Conservation (phyloP, 176 grass and related monocot species). For the Cenchrus fungigraminus region DNA sequence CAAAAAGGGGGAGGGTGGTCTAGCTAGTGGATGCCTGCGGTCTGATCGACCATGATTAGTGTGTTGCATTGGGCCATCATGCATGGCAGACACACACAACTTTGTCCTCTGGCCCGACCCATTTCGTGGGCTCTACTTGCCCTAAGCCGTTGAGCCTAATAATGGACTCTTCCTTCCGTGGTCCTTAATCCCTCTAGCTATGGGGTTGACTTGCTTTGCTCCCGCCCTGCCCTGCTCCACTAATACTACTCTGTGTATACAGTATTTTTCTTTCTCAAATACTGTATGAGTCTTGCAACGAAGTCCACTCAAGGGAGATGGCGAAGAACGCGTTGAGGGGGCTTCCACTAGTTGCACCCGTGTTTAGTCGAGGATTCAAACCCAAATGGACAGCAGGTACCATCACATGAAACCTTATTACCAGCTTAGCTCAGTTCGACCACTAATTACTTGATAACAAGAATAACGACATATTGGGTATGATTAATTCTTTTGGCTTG, state of each 20-base stretch:
- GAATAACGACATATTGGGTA: neutral
- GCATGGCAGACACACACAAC: neutral
- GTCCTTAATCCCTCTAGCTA: neutral
- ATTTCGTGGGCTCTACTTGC: neutral
- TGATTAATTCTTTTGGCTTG: neutral
- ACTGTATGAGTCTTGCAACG: too few relatives aligned
- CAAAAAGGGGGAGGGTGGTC: neutral
- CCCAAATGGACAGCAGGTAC: too few relatives aligned
- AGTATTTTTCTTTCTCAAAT: too few relatives aligned
- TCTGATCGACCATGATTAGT: constrained; percentile 32
- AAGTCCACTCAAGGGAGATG: too few relatives aligned
- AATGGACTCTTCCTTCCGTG: constrained; percentile 39
- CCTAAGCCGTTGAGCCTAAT: constrained; percentile 39
- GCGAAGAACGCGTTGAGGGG: too few relatives aligned
- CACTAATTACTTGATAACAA: neutral
- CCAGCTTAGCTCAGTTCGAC: too few relatives aligned
- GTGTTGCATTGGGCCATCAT: constrained; percentile 18
- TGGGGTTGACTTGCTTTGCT: constrained; percentile 22
- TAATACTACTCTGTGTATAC: neutral
- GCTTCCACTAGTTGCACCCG: too few relatives aligned
- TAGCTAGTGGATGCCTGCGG: neutral
- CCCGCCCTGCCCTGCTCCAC: neutral
- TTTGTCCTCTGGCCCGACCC: neutral
- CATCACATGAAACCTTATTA: too few relatives aligned
- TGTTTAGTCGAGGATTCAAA: too few relatives aligned